Conservation (phyloP, 2,329 filamentous ascomycete species). For the Penicillium sp. region DNA sequence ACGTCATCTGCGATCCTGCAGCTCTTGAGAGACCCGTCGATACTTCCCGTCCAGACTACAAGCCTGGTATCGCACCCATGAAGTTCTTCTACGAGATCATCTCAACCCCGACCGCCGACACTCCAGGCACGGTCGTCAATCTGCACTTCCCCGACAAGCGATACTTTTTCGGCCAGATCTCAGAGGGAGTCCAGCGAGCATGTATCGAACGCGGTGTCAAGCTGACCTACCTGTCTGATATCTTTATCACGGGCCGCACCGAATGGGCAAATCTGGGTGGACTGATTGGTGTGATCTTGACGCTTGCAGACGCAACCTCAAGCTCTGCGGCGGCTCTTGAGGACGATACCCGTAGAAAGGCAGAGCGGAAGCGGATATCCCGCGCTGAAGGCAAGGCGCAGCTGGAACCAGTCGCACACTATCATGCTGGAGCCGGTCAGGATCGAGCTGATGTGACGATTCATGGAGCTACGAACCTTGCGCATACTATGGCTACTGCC, state of each 20-base stretch:
- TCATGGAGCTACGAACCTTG: slow-evolving; percentile 77
- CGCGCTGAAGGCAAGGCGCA: neutral
- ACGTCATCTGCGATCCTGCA: slow-evolving; percentile 25
- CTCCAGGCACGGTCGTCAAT: slow-evolving; percentile 71
- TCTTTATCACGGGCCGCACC: slow-evolving; percentile 78
- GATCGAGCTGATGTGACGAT: slow-evolving; percentile 55
- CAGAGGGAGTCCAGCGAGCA: slow-evolving; percentile 81
- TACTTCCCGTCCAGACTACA: slow-evolving; percentile 2
- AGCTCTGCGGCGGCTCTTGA: slow-evolving; percentile 42
- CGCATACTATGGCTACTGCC: slow-evolving; percentile 76
- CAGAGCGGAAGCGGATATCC: slow-evolving; percentile 5
- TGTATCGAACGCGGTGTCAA: slow-evolving; percentile 65
- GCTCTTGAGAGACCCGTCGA: slow-evolving; percentile 13
- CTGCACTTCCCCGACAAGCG: slow-evolving; percentile 78
- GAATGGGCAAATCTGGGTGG: slow-evolving; percentile 78
- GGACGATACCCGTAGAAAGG: slow-evolving; percentile 45
- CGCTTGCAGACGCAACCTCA: slow-evolving; percentile 67
- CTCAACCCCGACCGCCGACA: slow-evolving; percentile 83
- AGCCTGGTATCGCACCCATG: slow-evolving; percentile 53
- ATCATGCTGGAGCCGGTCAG: slow-evolving; percentile 16
- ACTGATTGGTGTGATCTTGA: slow-evolving; percentile 79
- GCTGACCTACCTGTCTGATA: slow-evolving; percentile 65
- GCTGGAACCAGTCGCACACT: slow-evolving; percentile 2
- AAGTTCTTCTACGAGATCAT: slow-evolving; percentile 70
- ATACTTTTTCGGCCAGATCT: slow-evolving; percentile 79